Evolutionary conservation across 768 basidiomycete species (phyloP), one percentile per base, ranked within the genome.

Genomic region (Auricularia heimuer): DNA sequence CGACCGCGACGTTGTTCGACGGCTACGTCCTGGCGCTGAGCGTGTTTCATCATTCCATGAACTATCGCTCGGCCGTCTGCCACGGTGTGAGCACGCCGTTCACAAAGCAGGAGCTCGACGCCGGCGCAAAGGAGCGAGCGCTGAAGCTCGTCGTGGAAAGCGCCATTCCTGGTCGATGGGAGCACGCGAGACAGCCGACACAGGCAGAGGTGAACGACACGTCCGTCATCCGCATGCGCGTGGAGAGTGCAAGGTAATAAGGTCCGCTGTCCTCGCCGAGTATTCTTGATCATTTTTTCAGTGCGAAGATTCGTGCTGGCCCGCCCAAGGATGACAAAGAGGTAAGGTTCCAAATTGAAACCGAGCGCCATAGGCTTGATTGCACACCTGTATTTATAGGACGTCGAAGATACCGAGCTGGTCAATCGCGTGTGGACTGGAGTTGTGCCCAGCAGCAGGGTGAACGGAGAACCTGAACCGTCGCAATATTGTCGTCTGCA

Each of bases 1-100:
- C 47, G 58, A 65, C 65, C 33, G 56, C 51, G n/a, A 68, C 67
- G 37, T 61, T 68, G 21, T 29, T 69, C n/a, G 69, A 69, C 58
- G 69, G 69, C 7, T 66, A 65, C 54, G 66, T 68, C 58, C 62
- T 69, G n/a, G 69, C 69, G 21, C 62, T 69, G n/a, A 65, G 66
- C 16, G 51, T 61, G 54, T 69, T 66, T 42, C 51, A 64, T 16
- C 61, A 66, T 45, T 62, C 63, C 24, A 47, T 68, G 56, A 69
- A 69, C 63, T 69, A 69, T 61, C 63, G 69, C 14, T 65, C 64
- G 21, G 69, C 69, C 33, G 66, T 69, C 35, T 62, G 68, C 14
- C 69, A 69, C 36, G 69, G 69, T n/a, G 69, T 68, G 47, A 65
- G 66, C 14, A 35, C 67, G 6, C 68, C 68, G 10, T 63, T 67